Base-by-base conservation (phyloP, 2,329 filamentous ascomycete genomes). In the Colletotrichum somersetense region DNA sequence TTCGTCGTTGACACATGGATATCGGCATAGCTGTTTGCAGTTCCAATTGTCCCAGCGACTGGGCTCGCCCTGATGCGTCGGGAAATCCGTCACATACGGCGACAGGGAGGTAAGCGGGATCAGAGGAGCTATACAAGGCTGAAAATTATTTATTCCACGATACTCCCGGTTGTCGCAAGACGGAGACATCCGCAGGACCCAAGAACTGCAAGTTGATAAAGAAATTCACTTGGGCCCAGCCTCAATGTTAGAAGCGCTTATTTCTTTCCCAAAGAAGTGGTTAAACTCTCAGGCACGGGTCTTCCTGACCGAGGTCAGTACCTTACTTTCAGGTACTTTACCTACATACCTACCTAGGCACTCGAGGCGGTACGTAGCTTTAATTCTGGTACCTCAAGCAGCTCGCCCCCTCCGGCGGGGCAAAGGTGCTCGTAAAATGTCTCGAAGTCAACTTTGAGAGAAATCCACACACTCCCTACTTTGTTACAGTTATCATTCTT, bases 301-400 rank as follows among this genome's bases (percentile, higher is more conserved):
- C 40, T 46, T 55, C 26, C 11, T 35, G 30, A 26, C 52, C 56
- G 30, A 30, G 30, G 30, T 4, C 30, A 30, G 30, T 30, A 30
- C 30, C 30, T 5, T 30, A 30, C 30, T 3, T 30, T 30, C 30
- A 30, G 30, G 30, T 66, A 61, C 55, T 1, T 10, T 46, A 14
- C 35, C 35, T 16, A 30, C 30, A 30, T 18, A 42, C 40, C 12
- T 42, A 14, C 30, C 30, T 30, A 42, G 12, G 11, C 3, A 42
- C 14, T 55, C 61, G 56, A 70, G 62, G 23, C 44, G 66, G 44
- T 59, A 66, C 62, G 66, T 66, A 65, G 52, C 52, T 68, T 44
- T 59, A 50, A 38, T 50, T 35, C 18, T 38, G 44, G 26, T 20
- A 30, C 58, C 42, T 50, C 53, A 66, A 23, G 40, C 33, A 62